Evolutionary conservation across 2,329 filamentous ascomycete species (phyloP).

Genomic region (Calonectria naviculata): DNA sequence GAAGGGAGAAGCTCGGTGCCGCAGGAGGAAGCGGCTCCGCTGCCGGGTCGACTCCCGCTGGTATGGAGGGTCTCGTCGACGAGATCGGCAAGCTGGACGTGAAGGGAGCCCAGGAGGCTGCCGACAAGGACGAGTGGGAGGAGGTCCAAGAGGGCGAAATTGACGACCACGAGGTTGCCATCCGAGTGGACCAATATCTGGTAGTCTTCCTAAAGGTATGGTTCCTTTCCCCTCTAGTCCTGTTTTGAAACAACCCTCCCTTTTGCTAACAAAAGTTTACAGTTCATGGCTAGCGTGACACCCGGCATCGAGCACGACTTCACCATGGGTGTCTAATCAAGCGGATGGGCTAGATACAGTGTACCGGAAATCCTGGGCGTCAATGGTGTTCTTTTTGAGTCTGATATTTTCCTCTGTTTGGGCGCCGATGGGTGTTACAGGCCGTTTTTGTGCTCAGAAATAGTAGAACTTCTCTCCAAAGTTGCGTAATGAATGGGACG

Average conservation of each 20-base stretch:
- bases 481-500: slow-evolving; percentile 19
- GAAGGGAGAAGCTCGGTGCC: slow-evolving; percentile 81
- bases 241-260: background rate
- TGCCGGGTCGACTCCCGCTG: slow-evolving; percentile 50
- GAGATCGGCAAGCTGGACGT: slow-evolving; percentile 76
- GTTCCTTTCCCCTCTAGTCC: slow-evolving; percentile 33
- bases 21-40: slow-evolving; percentile 54
- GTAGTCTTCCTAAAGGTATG: slow-evolving; percentile 87
- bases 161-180: slow-evolving; percentile 80
- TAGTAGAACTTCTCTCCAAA: slow-evolving; percentile 24
- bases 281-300: slow-evolving; percentile 89
- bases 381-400: slow-evolving; percentile 28
- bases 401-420: background rate
- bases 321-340: slow-evolving; percentile 38
- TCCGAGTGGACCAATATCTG: slow-evolving; percentile 88
- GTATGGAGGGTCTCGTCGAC: slow-evolving; percentile 88
- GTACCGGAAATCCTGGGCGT: slow-evolving; percentile 32
- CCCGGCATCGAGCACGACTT: slow-evolving; percentile 97
- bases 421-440: background rate
- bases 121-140: slow-evolving; percentile 72
- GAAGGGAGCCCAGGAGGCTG: slow-evolving; percentile 62
- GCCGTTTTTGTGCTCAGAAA: slow-evolving; percentile 8
- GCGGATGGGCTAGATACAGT: slow-evolving; percentile 6
- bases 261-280: slow-evolving; percentile 11
- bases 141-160: slow-evolving; percentile 69